These are phyloP conservation scores for Cornus suecica DNA, from an alignment of 148 eudicot species.

Conservation along the genomic window DNA sequence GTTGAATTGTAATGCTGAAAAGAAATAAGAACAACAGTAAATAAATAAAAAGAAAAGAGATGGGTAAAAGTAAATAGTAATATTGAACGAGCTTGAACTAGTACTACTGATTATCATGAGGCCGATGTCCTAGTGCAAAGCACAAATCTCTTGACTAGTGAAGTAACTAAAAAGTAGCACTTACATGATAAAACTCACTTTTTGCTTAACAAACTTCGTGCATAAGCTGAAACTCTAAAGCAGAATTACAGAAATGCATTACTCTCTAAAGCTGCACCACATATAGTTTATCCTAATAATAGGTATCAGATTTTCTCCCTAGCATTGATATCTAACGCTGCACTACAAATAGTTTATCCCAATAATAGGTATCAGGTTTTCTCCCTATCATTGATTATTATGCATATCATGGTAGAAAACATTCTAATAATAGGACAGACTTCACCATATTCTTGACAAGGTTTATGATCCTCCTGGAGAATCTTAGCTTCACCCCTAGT, in stretches of 20 bases:
- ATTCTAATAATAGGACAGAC: not conserved
- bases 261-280: not conserved
- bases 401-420: not conserved
- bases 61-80: not conserved
- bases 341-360: not conserved
- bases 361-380: not conserved
- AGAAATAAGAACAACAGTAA: not conserved
- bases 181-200: not conserved
- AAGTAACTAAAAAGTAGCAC: not conserved
- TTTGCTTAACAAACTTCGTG: not conserved
- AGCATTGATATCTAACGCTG: not conserved
- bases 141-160: not conserved
- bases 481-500: not conserved
- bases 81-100: no score
- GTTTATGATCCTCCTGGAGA: not conserved
- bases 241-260: not conserved
- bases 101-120: not conserved
- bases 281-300: not conserved
- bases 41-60: not conserved
- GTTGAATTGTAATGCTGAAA: not conserved
- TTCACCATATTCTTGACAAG: not conserved
- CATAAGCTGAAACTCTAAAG: not conserved
- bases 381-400: not conserved
- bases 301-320: no score
- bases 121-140: not conserved